Base-by-base conservation (phyloP, 495 filamentous ascomycete genomes). In the Aspergillus conjunctus region DNA sequence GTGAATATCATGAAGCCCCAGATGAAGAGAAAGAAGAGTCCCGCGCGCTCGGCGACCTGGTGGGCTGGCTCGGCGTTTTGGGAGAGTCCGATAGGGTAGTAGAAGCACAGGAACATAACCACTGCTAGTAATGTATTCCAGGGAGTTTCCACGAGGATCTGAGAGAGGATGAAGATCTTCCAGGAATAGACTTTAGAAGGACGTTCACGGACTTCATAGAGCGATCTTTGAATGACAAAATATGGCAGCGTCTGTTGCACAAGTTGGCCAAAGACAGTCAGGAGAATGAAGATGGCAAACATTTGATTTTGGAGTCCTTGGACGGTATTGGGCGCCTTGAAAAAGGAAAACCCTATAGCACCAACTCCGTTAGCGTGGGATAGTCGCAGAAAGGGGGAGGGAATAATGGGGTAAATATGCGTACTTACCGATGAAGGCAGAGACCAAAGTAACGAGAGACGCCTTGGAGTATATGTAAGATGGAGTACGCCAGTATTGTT, bases 281-380 rank as follows among this genome's bases (percentile, higher is more conserved):
- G 73, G 14, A 96, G 74, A 76, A 91, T 84, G 79, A 96, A 93
- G 71, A 94, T 85, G 65, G 84, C 76, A 65, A 93, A 93, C 72
- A 92, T 86, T 68, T 91, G 88, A 66, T 93, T 93, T 66, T 92
- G 89, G 5, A 93, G 81, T 34, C 90, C 91, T 68, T 93, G 88
- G 10, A 85, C 74, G 1, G 81, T 80, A 70, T 85, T 88, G 37
- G 80, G 73, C 0, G 87, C 80, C n/a, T 85, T 78, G 80, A 83
- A 91, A 75, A 95, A 92, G 55, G 87, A 48, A 22, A 48, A 48
- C 1, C 44, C 44, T 21, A 48, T 21, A 22, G 21, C 74, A 94
- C 90, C 6, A 14, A 30, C 22, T 31, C n/a, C n/a, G n/a, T n/a
- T n/a, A n/a, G n/a, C n/a, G n/a, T n/a, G n/a, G n/a, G n/a, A n/a